Evolutionary conservation across 176 grass and related monocot genomes (phyloP), one percentile per base, ranked within the genome.

Genomic region (Carex cristatella): DNA sequence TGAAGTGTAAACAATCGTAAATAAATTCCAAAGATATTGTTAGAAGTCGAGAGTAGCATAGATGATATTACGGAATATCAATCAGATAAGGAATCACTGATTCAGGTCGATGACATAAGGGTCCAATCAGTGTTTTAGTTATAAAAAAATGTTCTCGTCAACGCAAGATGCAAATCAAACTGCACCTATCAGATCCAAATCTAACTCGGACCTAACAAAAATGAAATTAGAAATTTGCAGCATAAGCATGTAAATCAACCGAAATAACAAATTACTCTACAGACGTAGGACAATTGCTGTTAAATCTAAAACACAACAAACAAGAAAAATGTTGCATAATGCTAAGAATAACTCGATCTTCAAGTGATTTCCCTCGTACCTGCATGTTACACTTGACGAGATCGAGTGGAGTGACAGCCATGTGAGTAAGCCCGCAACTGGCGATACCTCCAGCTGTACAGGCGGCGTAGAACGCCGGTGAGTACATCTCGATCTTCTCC

Each of bases 331-430:
- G 18, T 11, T 11, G 19, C 71, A 28, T 53, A 38, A 76, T 5
- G 11, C 10, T 54, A 10, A 76, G 3, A 30, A 76, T 0, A 12
- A 54, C 3, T 76, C 37, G 13, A 40, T 40, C 31, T 61, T 14
- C 10, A 54, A 63, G 64, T 31, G 37, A 69, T 40, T 40, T 28
- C 18, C 33, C 4, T 15, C 73, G 87, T 85, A 99, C 97, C 88
- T 99, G 97, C 97, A 99, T 99, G 42, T 99, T 96, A 23, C 97
- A 99, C 91, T 99, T 99, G 28, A 99, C 91, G 53, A 99, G 87
- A 83, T 99, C 97, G 86, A 99, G 93, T 54, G 93, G 97, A 3
- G 97, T 99, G 91, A 99, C 91, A 81, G 91, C 80, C 97, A 42
- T 99, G 84, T 99, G 97, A 86, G 97, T 99, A 85, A 94, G 97